phyloP scores from a whole-genome alignment of 345 rosid species.

The Hibiscus trionum region DNA sequence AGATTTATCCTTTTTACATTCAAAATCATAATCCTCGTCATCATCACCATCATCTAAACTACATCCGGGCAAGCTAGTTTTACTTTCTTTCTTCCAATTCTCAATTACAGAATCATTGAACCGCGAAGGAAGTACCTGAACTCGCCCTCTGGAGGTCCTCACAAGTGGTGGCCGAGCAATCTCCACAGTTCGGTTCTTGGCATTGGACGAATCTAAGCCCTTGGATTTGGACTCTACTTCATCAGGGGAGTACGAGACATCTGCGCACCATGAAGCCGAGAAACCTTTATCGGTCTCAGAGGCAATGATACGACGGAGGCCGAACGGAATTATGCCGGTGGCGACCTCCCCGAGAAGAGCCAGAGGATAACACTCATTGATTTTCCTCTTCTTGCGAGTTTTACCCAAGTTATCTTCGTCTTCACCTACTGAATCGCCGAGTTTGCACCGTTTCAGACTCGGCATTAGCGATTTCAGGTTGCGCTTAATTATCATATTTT shows the following conservation, averaged over 20 bases:
- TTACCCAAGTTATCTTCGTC: conserved; percentile 37
- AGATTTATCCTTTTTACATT: conserved; percentile 36
- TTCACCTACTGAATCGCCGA: conserved; percentile 34
- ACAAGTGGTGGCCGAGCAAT: conserved; percentile 82
- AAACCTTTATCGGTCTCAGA: conserved; percentile 33
- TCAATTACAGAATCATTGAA: conserved; percentile 95
- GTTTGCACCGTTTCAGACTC: conserved; percentile 64
- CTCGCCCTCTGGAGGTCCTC: conserved; percentile 89
- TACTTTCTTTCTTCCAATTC: conserved; percentile 80
- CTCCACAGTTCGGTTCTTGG: conserved; percentile 30
- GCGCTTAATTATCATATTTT: conserved; percentile 77
- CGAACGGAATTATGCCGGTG: conserved; percentile 54
- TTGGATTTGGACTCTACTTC: conserved; percentile 39
- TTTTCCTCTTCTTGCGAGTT: conserved; percentile 49
- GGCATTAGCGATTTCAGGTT: conserved; percentile 85
- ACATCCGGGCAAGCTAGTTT: conserved; percentile 34
- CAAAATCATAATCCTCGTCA: conserved; percentile 46
- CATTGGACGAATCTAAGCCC: conserved; percentile 32
- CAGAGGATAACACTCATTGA: conserved; percentile 58
- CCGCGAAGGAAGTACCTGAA: conserved; percentile 97
- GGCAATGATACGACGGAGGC: conserved; percentile 31
- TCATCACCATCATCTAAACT: conserved; percentile 23
- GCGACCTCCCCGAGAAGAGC: conserved; percentile 64
- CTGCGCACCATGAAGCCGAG: conserved; percentile 57
- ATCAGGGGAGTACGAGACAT: conserved; percentile 41